Conservation (phyloP, 148 eudicot genomes). For the Silene conica region DNA sequence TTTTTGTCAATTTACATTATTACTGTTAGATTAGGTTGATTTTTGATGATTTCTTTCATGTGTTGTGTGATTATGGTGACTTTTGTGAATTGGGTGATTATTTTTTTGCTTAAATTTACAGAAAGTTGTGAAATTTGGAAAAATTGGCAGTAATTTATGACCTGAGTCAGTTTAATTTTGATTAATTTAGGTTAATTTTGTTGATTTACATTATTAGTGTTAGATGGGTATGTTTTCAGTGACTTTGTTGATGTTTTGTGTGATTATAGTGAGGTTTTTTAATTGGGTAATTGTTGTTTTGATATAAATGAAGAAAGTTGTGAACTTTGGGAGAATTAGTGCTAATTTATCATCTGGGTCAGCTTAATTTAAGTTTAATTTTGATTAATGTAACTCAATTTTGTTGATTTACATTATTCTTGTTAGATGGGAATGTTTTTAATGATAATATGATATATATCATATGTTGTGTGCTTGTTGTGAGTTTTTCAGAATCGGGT, state of each 20-base stretch:
- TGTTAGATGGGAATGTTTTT: background rate
- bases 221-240: too few relatives aligned
- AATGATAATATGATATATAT: background rate
- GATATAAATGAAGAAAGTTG: too few relatives aligned
- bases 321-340: background rate
- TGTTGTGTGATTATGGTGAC: slow-evolving; percentile 7
- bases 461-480: slow-evolving; percentile 10
- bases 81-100: background rate
- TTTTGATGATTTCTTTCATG: slow-evolving; percentile 3
- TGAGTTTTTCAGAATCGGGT: slow-evolving; percentile 8
- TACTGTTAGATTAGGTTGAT: background rate
- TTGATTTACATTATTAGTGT: too few relatives aligned
- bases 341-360: slow-evolving; percentile 21
- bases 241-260: too few relatives aligned
- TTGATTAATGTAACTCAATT: background rate
- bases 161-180: background rate
- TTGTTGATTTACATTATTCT: background rate
- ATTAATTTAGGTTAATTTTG: too few relatives aligned
- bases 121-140: too few relatives aligned
- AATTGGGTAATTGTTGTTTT: too few relatives aligned
- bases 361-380: slow-evolving; percentile 16
- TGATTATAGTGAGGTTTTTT: too few relatives aligned
- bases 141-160: background rate
- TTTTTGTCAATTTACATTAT: slow-evolving; percentile 1
- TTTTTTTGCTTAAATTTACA: too few relatives aligned